A percentile compares a stretch with the other conserved stretches of the same genome.
phyloP scores from a whole-genome alignment of 2,329 filamentous ascomycete genomes.

The Paraphoma chrysanthemicola region DNA sequence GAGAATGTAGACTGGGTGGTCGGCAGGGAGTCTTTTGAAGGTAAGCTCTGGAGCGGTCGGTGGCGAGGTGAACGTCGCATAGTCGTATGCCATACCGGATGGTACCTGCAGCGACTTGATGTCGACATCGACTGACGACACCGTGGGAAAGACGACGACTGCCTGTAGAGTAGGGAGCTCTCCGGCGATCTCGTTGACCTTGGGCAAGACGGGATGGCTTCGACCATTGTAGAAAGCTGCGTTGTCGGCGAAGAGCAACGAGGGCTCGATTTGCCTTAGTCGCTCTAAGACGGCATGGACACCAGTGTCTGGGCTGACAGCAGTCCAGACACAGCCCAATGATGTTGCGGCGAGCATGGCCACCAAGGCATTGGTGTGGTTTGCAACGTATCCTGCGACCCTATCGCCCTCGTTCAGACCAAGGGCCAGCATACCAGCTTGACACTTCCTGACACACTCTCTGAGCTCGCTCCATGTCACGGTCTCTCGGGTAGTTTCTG shows the following conservation, averaged over 20 bases:
- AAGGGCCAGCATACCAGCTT: slow-evolving; percentile 70
- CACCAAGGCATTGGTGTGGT: slow-evolving; percentile 85
- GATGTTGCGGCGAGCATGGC: slow-evolving; percentile 85
- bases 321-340: slow-evolving; percentile 89
- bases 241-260: slow-evolving; percentile 85
- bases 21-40: slow-evolving; percentile 81
- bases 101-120: slow-evolving; percentile 49
- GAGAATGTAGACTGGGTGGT: slow-evolving; percentile 91
- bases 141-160: slow-evolving; percentile 77
- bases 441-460: slow-evolving; percentile 76
- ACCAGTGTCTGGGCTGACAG: slow-evolving; percentile 89
- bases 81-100: slow-evolving; percentile 46
- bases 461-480: slow-evolving; percentile 82
- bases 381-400: slow-evolving; percentile 80
- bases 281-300: slow-evolving; percentile 90
- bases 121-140: slow-evolving; percentile 51
- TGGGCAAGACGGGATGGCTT: slow-evolving; percentile 78
- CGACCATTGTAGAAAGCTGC: slow-evolving; percentile 91
- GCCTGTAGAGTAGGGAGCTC: slow-evolving; percentile 71
- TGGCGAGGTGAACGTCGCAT: slow-evolving; percentile 52
- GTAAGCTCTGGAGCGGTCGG: slow-evolving; percentile 29
- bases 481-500: slow-evolving; percentile 71
- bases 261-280: slow-evolving; percentile 82
- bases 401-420: slow-evolving; percentile 71
- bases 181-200: slow-evolving; percentile 77